Conservation (phyloP, 352 stramenopile species). For the Thraustochytrium striatum region DNA sequence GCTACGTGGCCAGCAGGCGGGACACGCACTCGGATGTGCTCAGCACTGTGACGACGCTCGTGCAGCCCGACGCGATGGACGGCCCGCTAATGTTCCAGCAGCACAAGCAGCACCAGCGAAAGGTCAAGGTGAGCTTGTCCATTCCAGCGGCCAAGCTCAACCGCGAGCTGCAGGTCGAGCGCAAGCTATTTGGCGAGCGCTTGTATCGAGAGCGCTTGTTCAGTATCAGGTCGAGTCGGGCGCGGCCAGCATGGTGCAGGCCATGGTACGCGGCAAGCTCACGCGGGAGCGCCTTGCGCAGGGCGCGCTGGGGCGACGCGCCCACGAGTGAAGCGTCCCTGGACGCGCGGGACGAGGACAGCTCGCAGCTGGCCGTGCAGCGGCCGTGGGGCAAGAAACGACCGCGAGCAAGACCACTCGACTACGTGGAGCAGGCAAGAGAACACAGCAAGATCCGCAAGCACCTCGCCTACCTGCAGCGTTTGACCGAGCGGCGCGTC, state of each 20-base stretch:
- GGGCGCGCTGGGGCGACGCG: neutral
- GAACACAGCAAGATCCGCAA: neutral
- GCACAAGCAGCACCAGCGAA: too few species aligned
- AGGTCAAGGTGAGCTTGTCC: conserved; percentile 25
- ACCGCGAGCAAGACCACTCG: neutral
- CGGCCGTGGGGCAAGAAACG: neutral
- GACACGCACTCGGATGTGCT: neutral
- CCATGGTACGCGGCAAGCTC: conserved; percentile 2
- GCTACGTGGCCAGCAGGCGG: neutral
- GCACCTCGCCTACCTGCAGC: neutral
- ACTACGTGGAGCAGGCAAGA: neutral
- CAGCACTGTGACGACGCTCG: neutral
- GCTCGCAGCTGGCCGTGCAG: neutral
- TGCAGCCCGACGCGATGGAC: too few species aligned
- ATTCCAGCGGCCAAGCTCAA: conserved; percentile 36
- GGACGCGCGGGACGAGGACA: neutral
- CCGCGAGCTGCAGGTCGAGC: conserved; percentile 25
- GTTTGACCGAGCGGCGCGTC: neutral
- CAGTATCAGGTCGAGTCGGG: neutral
- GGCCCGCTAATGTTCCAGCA: too few species aligned
- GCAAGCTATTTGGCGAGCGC: conserved; percentile 25
- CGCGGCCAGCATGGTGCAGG: neutral
- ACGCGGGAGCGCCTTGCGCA: neutral
- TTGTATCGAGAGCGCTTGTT: conserved; percentile 10
- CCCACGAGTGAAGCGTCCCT: neutral